These are phyloP conservation scores for Aureobasidium sp. DNA, from an alignment of 2,329 filamentous ascomycete genomes.

Conservation along the genomic window DNA sequence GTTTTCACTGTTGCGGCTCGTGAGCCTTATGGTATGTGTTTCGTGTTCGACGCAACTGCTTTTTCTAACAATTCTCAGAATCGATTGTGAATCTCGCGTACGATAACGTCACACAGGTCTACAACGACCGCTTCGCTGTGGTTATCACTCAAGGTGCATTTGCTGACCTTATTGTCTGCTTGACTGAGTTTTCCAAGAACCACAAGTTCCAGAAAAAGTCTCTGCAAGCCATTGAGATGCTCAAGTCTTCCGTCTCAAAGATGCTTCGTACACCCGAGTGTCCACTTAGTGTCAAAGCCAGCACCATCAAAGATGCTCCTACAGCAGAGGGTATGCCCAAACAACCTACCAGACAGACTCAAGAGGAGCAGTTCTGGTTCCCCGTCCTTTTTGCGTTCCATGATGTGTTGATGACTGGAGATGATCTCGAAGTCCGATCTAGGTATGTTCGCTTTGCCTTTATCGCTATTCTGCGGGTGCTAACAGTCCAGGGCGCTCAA, in stretches of 20 bases:
- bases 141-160: constrained; percentile 96
- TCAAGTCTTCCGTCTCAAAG: constrained; percentile 87
- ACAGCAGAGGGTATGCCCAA: constrained; percentile 47
- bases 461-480: not conserved
- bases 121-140: constrained; percentile 89
- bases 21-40: constrained; percentile 66
- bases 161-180: constrained; percentile 87
- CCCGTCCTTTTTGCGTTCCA: constrained; percentile 97
- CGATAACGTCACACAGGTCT: constrained; percentile 92
- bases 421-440: constrained; percentile 91
- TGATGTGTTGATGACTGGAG: constrained; percentile 97
- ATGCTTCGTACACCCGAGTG: constrained; percentile 97
- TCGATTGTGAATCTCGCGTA: constrained; percentile 94
- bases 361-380: constrained; percentile 98
- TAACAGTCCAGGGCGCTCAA: constrained; percentile 58
- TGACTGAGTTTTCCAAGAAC: constrained; percentile 99
- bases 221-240: constrained; percentile 84
- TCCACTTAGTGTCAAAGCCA: constrained; percentile 65
- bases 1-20: constrained; percentile 93
- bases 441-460: constrained; percentile 29
- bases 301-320: constrained; percentile 43
- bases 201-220: constrained; percentile 98
- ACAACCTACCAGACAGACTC: constrained; percentile 70
- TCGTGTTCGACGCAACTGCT: not conserved
- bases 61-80: constrained; percentile 46